A percentile compares a stretch with the other conserved stretches of the same genome.
These are phyloP conservation scores for Talaromyces sp. DNA, from an alignment of 2,329 filamentous ascomycete species.

Conservation along the genomic window DNA sequence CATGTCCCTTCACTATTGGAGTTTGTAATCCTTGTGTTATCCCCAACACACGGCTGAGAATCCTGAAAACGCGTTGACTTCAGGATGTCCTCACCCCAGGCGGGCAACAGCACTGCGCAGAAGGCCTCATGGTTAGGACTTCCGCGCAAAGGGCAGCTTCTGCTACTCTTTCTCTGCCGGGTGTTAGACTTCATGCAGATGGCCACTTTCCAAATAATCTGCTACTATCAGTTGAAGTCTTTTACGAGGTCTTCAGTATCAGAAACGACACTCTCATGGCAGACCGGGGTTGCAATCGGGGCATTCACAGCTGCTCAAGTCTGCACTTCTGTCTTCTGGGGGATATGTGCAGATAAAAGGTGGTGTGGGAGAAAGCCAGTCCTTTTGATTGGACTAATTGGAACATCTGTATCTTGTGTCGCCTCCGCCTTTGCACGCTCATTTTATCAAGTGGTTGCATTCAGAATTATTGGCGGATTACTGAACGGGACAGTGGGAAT, in stretches of 20 bases:
- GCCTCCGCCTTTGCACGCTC: conserved; percentile 66
- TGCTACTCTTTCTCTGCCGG: conserved; percentile 36
- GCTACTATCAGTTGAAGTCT: conserved; percentile 80
- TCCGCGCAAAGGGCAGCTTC: conserved; percentile 37
- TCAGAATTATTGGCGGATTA: conserved; percentile 63
- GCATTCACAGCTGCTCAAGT: conserved; percentile 79
- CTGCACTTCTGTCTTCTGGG: conserved; percentile 77
- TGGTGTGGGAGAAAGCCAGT: conserved; percentile 70
- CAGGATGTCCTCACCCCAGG: too few relatives aligned
- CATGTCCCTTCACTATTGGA: too few relatives aligned
- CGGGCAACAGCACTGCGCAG: too few relatives aligned
- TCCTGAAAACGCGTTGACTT: too few relatives aligned
- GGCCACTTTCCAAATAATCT: conserved; percentile 57
- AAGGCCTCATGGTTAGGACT: conserved; percentile 36
- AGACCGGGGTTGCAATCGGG: conserved; percentile 71
- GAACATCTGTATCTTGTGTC: conserved; percentile 62
- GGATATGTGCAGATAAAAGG: conserved; percentile 62
- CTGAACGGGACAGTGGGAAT: conserved; percentile 71
- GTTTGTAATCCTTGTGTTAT: too few relatives aligned
- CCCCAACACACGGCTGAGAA: too few relatives aligned
- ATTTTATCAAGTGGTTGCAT: conserved; percentile 62
- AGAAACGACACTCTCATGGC: conserved; percentile 37
- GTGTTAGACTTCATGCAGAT: conserved; percentile 42
- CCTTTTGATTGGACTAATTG: conserved; percentile 69
- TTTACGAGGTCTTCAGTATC: conserved; percentile 67